Conservation (phyloP, 1,139 yeast species). For the Nakaseomyces glabratus region DNA sequence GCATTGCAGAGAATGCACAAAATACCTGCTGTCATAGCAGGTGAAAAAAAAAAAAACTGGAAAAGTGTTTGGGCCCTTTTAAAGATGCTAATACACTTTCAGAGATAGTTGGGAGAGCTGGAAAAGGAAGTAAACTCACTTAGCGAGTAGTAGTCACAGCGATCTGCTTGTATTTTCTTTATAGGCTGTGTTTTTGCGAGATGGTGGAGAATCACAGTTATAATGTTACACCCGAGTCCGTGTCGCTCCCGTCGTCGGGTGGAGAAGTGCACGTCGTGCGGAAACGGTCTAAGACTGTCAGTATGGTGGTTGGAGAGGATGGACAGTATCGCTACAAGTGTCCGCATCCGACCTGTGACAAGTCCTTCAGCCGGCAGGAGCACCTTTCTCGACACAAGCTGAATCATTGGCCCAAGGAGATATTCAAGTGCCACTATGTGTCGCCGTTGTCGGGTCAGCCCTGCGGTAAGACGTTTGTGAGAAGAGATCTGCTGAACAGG, state of each 20-base stretch:
- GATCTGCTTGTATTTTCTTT: no score
- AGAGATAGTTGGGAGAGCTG: no score
- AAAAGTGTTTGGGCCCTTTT: no score
- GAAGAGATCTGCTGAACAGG: conserved; percentile 44
- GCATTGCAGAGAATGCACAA: no score
- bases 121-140: no score
- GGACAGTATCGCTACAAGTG: conserved; percentile 28
- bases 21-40: no score
- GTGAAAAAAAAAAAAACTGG: no score
- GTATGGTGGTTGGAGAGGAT: conserved; percentile 4
- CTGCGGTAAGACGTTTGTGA: conserved; percentile 52
- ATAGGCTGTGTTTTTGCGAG: no score
- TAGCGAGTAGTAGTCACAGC: no score
- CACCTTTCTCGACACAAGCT: conserved; percentile 34
- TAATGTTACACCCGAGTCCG: no score
- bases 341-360: conserved; percentile 36
- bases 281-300: neutral
- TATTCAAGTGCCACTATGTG: conserved; percentile 42
- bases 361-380: conserved; percentile 33
- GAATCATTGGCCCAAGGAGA: conserved; percentile 35
- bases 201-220: no score
- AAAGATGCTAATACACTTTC: no score
- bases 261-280: neutral
- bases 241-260: neutral
- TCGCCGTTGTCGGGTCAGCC: conserved; percentile 26